Conservation (phyloP, 371 early-diverging fungal species). For the Mucor saturninus region DNA sequence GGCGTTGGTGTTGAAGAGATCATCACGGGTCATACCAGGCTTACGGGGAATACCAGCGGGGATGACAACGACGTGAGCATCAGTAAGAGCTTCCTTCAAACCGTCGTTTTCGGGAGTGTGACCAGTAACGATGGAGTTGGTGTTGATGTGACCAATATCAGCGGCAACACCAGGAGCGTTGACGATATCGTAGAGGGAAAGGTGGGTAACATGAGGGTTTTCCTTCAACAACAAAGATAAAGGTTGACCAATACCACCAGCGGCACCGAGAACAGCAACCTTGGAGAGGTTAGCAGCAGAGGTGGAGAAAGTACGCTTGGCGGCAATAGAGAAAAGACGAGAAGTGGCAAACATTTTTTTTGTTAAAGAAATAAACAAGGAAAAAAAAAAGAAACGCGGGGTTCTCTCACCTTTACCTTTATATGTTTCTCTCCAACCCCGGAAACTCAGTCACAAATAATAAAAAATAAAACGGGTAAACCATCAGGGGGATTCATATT, state of each 20-base stretch:
- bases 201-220: constrained; percentile 79
- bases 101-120: constrained; percentile 85
- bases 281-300: constrained; percentile 71
- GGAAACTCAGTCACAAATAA: constrained; percentile 17
- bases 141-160: constrained; percentile 97
- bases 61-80: constrained; percentile 92
- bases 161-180: constrained; percentile 98
- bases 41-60: constrained; percentile 99
- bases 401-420: constrained; percentile 5
- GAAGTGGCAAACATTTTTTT: constrained; percentile 54
- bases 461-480: constrained; percentile 8
- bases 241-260: constrained; percentile 93
- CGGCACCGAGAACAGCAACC: constrained; percentile 88
- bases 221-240: constrained; percentile 87
- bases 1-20: constrained; percentile 98
- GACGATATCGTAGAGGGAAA: constrained; percentile 94
- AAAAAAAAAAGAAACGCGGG: constrained; percentile 28
- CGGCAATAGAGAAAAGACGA: constrained; percentile 57
- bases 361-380: constrained; percentile 24
- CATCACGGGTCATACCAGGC: constrained; percentile 99
- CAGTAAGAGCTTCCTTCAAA: constrained; percentile 86
- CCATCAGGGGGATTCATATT: constrained; percentile 6
- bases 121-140: constrained; percentile 86
- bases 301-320: constrained; percentile 72
- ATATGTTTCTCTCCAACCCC: constrained; percentile 7